Conservation (phyloP, 2,329 filamentous ascomycete species). For the Tolypocladium ophioglossoides region DNA sequence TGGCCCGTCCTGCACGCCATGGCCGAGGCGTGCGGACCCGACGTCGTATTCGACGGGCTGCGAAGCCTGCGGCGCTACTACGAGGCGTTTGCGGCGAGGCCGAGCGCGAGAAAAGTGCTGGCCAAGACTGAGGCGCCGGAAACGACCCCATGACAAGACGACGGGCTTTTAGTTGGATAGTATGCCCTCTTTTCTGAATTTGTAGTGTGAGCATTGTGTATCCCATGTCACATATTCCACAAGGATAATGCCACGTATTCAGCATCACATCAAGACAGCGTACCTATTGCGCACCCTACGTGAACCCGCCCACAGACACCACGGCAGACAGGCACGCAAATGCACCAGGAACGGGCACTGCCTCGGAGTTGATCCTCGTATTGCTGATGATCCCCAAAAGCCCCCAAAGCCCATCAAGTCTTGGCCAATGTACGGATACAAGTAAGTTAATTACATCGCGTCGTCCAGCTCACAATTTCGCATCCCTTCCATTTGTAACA, state of each 20-base stretch:
- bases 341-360: not conserved
- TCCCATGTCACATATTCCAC: not conserved
- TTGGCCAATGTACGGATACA: slow-evolving; percentile 1
- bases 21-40: slow-evolving; percentile 20
- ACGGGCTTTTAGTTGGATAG: not conserved
- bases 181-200: no score
- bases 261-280: not conserved
- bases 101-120: slow-evolving; percentile 13
- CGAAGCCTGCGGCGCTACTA: slow-evolving; percentile 27
- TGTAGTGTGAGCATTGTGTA: not conserved
- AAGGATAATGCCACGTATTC: not conserved
- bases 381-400: not conserved
- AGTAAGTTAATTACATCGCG: slow-evolving; percentile 7
- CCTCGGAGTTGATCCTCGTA: slow-evolving; percentile 5
- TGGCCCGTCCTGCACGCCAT: slow-evolving; percentile 45
- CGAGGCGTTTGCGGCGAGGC: slow-evolving; percentile 12
- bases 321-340: not conserved
- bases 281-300: not conserved
- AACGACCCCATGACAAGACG: not conserved
- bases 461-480: not conserved
- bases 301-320: not conserved
- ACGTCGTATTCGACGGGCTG: slow-evolving; percentile 16
- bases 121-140: slow-evolving; percentile 1
- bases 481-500: not conserved
- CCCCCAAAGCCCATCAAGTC: not conserved